Evolutionary conservation across 2,329 filamentous ascomycete genomes (phyloP).

Genomic region (Fusarium buharicum): DNA sequence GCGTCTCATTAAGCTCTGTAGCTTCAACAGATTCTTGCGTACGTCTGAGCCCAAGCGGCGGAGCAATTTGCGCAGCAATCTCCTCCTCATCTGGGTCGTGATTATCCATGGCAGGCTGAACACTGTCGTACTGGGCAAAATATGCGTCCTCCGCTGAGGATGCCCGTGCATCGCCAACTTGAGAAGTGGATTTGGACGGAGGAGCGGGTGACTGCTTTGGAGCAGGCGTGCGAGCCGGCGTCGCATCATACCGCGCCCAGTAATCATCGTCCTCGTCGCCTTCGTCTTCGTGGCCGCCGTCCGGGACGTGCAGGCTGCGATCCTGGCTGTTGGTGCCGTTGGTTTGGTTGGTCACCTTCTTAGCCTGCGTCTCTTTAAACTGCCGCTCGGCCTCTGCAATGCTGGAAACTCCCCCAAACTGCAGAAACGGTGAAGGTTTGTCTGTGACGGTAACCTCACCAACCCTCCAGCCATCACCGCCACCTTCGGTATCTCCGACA

Average conservation of each 20-base stretch:
- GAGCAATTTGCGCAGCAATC: slow-evolving; percentile 47
- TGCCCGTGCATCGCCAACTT: slow-evolving; percentile 37
- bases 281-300: slow-evolving; percentile 53
- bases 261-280: slow-evolving; percentile 78
- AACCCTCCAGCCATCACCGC: slow-evolving; percentile 74
- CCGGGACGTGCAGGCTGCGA: slow-evolving; percentile 26
- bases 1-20: slow-evolving; percentile 43
- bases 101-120: slow-evolving; percentile 83
- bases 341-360: slow-evolving; percentile 34
- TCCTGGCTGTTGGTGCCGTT: slow-evolving; percentile 24
- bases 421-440: slow-evolving; percentile 64
- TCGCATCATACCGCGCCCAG: slow-evolving; percentile 81
- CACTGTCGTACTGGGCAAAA: slow-evolving; percentile 78
- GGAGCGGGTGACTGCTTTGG: slow-evolving; percentile 72
- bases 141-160: slow-evolving; percentile 73
- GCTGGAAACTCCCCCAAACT: slow-evolving; percentile 61
- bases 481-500: slow-evolving; percentile 69
- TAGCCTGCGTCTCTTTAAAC: slow-evolving; percentile 53
- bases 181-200: slow-evolving; percentile 45
- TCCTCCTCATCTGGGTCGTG: slow-evolving; percentile 80
- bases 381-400: slow-evolving; percentile 71
- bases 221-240: slow-evolving; percentile 72
- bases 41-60: slow-evolving; percentile 47
- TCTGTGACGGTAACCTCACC: slow-evolving; percentile 74
- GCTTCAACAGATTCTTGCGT: slow-evolving; percentile 31